A percentile compares a stretch with the other conserved stretches of the same genome.
These are phyloP conservation scores for Lyophyllum shimeji DNA, from an alignment of 768 basidiomycete species.

Conservation along the genomic window DNA sequence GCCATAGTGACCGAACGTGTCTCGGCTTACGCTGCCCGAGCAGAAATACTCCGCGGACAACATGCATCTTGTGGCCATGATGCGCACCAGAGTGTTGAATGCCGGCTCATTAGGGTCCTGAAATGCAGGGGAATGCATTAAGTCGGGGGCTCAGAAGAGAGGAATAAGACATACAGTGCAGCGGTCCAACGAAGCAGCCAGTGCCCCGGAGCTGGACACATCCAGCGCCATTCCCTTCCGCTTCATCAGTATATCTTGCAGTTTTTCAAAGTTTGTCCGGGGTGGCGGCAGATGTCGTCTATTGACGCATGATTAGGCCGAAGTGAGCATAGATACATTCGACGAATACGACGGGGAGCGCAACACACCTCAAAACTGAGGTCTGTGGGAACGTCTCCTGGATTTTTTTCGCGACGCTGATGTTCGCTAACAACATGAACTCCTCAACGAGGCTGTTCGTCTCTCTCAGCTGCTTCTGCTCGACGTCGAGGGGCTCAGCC, in stretches of 20 bases:
- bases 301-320: not conserved
- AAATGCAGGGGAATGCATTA: not conserved
- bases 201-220: constrained; percentile 86
- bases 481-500: constrained; percentile 94
- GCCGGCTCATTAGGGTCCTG: constrained; percentile 83
- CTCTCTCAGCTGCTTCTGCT: constrained; percentile 89
- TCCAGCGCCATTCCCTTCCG: constrained; percentile 81
- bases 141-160: not conserved
- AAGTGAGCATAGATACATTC: not conserved
- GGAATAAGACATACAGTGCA: constrained; percentile 58
- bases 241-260: constrained; percentile 90
- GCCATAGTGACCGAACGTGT: constrained; percentile 96
- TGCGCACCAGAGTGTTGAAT: constrained; percentile 96
- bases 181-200: constrained; percentile 84
- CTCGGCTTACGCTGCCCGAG: constrained; percentile 88
- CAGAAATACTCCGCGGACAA: constrained; percentile 97
- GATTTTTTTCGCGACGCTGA: constrained; percentile 88
- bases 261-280: constrained; percentile 89
- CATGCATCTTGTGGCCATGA: constrained; percentile 99
- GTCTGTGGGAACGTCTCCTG: constrained; percentile 96
- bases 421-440: constrained; percentile 98
- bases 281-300: constrained; percentile 94
- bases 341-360: not conserved
- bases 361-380: constrained; percentile 75
- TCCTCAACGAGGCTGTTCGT: constrained; percentile 98